phyloP scores from a whole-genome alignment of 345 rosid genomes.

The Tarenaya hassleriana region DNA sequence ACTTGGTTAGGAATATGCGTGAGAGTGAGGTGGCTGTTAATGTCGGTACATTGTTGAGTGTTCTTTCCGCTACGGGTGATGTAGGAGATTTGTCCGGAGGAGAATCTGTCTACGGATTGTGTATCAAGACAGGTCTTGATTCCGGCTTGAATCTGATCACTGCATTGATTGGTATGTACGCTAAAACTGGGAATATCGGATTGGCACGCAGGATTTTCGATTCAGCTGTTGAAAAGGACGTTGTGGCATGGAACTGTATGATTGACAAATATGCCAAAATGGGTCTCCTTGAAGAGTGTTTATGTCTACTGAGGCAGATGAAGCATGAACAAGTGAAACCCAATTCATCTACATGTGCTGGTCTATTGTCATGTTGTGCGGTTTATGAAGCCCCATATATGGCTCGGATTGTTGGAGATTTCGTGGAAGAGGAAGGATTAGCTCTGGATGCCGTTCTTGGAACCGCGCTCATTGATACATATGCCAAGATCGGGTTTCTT shows the following conservation, averaged over 20 bases:
- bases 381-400: constrained; percentile 32
- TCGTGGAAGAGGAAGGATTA: constrained; percentile 38
- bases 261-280: constrained; percentile 48
- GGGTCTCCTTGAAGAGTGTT: constrained; percentile 43
- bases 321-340: constrained; percentile 36
- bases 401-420: constrained; percentile 31
- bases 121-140: constrained; percentile 40
- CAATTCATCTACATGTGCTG: constrained; percentile 47
- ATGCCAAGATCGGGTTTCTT: constrained; percentile 49
- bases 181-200: constrained; percentile 33
- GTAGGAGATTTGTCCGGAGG: constrained; percentile 33
- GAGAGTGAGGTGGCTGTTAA: constrained; percentile 22
- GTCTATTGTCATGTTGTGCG: constrained; percentile 52
- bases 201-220: constrained; percentile 45
- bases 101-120: constrained; percentile 40
- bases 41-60: constrained; percentile 37
- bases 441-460: constrained; percentile 46
- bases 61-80: constrained; percentile 37
- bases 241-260: constrained; percentile 60
- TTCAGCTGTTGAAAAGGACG: constrained; percentile 37
- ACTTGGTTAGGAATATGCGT: constrained; percentile 37
- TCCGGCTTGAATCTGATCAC: constrained; percentile 38
- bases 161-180: constrained; percentile 48
- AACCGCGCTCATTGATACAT: constrained; percentile 59
- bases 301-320: constrained; percentile 47